phyloP scores from a whole-genome alignment of 345 rosid species.

The Durio zibethinus region DNA sequence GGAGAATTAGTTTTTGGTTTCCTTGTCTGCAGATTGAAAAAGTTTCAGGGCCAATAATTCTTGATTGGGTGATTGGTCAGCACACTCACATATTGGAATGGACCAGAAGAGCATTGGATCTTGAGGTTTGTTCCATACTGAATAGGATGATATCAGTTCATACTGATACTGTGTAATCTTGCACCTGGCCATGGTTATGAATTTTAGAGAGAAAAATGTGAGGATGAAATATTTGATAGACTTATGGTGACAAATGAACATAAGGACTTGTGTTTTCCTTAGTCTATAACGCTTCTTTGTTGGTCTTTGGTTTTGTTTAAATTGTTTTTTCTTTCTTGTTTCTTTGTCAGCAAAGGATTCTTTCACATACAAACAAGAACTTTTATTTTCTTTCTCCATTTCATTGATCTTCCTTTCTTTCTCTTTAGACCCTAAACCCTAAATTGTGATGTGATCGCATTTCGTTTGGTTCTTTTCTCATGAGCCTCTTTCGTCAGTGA shows the following conservation, averaged over 20 bases:
- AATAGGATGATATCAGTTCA: neutral
- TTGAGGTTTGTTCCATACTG: slow-evolving; percentile 57
- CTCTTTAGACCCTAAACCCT: neutral
- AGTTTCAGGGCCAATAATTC: slow-evolving; percentile 67
- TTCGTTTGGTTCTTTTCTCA: neutral
- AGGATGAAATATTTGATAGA: neutral
- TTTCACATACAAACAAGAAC: neutral
- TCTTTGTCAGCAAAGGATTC: neutral
- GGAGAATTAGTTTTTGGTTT: neutral
- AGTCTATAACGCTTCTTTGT: neutral
- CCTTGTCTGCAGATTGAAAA: slow-evolving; percentile 61
- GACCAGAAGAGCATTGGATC: slow-evolving; percentile 86
- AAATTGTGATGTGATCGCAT: neutral
- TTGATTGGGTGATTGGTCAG: slow-evolving; percentile 95
- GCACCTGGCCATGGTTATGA: neutral
- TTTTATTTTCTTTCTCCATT: neutral
- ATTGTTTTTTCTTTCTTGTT: neutral
- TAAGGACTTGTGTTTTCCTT: neutral
- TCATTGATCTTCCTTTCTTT: neutral
- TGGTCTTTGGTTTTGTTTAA: neutral
- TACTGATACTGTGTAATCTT: neutral
- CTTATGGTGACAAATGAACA: neutral
- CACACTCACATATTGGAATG: slow-evolving; percentile 88
- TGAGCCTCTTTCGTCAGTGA: neutral
- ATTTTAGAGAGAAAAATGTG: neutral